Evolutionary conservation across 768 basidiomycete species (phyloP), one percentile per base, ranked within the genome.

Genomic region (Podaxis carcinomalis): DNA sequence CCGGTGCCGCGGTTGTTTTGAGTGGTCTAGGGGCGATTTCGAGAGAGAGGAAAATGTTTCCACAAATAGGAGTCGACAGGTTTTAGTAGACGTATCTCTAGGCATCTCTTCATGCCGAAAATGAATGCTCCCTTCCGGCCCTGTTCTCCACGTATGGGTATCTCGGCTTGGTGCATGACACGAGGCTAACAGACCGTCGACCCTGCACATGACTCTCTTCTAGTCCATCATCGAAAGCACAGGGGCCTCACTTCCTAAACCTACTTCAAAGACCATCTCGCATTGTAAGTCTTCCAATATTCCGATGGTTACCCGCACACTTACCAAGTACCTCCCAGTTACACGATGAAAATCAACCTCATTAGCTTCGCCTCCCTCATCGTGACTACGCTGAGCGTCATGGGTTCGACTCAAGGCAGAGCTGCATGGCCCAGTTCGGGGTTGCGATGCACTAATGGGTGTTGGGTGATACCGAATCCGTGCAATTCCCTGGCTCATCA

Each of bases 401-500:
- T 39, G 6, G 13, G 28, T 11, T 23, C 47, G 6, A n/a, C 19
- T 2, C 19, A 21, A 36, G 35, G n/a, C 19, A 40, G 23, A 27
- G 35, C n/a, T 50, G 7, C 21, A 7, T 49, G 46, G 23, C 13
- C 16, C 11, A 23, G n/a, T 13, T 13, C 32, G 6, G 16, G 4
- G 27, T 14, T 13, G 56, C 56, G 23, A 6, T 49, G 46, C 28
- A 57, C 28, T n/a, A 10, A 10, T 21, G 19, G 21, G 10, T 46
- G 42, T 36, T 49, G 9, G 27, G 56, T 25, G 21, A 46, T 47
- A 5, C n/a, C 44, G 42, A 4, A 25, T 16, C 57, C 57, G 9
- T 58, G 57, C 25, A 50, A 50, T 39, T 37, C 57, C 6, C 36
- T 58, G 16, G 49, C 57, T 2, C 57, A 58, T 28, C 57, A 51